These are phyloP conservation scores for Graphium sp. DNA, from an alignment of 2,329 filamentous ascomycete genomes.

Conservation along the genomic window DNA sequence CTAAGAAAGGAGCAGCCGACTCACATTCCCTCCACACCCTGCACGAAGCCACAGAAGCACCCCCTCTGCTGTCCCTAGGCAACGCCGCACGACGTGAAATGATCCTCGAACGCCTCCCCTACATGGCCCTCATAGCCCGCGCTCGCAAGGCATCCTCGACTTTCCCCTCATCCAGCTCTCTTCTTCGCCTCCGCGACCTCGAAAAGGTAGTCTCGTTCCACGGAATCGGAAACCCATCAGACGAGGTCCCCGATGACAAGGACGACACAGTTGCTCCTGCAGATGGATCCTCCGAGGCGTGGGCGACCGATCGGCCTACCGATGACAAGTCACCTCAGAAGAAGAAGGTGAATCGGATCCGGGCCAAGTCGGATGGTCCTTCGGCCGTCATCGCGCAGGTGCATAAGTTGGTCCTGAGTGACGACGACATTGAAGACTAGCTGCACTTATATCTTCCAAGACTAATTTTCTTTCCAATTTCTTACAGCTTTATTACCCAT, in stretches of 20 bases:
- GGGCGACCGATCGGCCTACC: constrained; percentile 44
- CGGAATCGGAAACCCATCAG: constrained; percentile 30
- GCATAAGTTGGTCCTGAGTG: constrained; percentile 56
- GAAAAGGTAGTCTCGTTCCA: constrained; percentile 53
- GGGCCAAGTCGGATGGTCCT: constrained; percentile 11
- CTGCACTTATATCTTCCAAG: no score
- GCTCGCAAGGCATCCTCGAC: constrained; percentile 15
- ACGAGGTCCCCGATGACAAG: constrained; percentile 29
- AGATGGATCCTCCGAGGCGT: constrained; percentile 22
- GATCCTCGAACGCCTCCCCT: constrained; percentile 74
- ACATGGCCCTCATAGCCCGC: constrained; percentile 53
- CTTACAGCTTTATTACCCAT: no score
- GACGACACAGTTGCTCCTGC: constrained; percentile 17
- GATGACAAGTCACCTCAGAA: constrained; percentile 35
- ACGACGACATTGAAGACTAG: constrained; percentile 70
- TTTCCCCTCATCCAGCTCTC: not conserved
- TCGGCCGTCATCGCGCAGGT: constrained; percentile 27
- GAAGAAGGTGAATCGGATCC: constrained; percentile 19
- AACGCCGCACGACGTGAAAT: constrained; percentile 55
- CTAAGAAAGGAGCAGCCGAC: not conserved
- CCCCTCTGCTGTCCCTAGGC: constrained; percentile 39
- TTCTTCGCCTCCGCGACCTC: constrained; percentile 35
- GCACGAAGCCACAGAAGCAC: constrained; percentile 9
- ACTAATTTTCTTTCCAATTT: no score
- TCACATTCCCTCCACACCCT: not conserved